Conservation (phyloP, 1,139 yeast genomes). For the Meyerozyma athensensis region DNA sequence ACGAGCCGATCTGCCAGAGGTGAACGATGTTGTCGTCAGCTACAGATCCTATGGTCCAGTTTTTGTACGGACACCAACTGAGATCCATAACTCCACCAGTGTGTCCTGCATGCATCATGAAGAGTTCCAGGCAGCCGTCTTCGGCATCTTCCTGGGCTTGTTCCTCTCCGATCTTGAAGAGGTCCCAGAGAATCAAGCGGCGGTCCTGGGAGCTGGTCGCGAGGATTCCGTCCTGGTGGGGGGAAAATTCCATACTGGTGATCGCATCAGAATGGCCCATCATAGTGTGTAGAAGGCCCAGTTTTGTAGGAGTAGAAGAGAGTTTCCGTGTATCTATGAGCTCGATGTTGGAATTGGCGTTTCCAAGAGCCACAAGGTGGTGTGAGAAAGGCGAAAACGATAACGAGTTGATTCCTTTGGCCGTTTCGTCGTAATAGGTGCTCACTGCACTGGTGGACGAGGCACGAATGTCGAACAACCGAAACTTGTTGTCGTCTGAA, state of each 20-base stretch:
- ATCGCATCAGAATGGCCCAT: slow-evolving; percentile 73
- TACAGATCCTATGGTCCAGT: slow-evolving; percentile 70
- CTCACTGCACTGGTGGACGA: slow-evolving; percentile 19
- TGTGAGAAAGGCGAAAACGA: slow-evolving; percentile 60
- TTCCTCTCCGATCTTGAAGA: slow-evolving; percentile 68
- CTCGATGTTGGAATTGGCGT: slow-evolving; percentile 61
- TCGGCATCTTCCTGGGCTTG: slow-evolving; percentile 76
- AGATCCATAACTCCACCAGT: slow-evolving; percentile 72
- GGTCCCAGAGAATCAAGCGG: slow-evolving; percentile 70
- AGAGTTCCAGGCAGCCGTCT: slow-evolving; percentile 76
- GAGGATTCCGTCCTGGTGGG: slow-evolving; percentile 65
- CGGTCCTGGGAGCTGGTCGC: slow-evolving; percentile 73
- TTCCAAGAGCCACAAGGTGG: slow-evolving; percentile 62
- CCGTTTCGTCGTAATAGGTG: slow-evolving; percentile 26
- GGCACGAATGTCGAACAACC: slow-evolving; percentile 40
- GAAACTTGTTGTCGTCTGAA: slow-evolving; percentile 55
- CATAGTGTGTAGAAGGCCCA: slow-evolving; percentile 56
- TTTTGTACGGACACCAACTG: slow-evolving; percentile 62
- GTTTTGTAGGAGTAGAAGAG: slow-evolving; percentile 16
- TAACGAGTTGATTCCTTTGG: slow-evolving; percentile 54
- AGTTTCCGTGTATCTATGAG: slow-evolving; percentile 56
- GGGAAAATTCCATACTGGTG: slow-evolving; percentile 67
- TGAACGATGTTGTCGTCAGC: slow-evolving; percentile 78
- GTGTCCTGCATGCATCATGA: slow-evolving; percentile 88
- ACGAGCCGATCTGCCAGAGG: slow-evolving; percentile 63